Conservation (phyloP, 2,329 filamentous ascomycete genomes). For the Rasamsonia emersonii region DNA sequence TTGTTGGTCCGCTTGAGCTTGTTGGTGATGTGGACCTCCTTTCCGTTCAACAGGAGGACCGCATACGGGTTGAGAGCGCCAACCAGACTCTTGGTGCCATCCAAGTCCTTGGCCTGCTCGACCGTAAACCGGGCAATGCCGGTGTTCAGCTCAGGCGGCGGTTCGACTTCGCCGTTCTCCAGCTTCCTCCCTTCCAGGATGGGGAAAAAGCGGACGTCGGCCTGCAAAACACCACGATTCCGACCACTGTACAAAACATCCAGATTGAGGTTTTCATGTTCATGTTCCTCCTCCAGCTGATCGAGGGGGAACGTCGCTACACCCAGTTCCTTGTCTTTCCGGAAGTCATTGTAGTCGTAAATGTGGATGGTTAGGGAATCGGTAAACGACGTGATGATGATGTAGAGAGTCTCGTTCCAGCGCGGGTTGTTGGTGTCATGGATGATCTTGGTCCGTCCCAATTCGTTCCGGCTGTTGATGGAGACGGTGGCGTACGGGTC, state of each 20-base stretch:
- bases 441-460: constrained; percentile 83
- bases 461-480: constrained; percentile 69
- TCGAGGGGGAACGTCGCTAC: constrained; percentile 79
- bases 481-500: constrained; percentile 85
- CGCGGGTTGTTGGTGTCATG: constrained; percentile 76
- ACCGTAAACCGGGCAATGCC: constrained; percentile 91
- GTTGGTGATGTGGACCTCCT: constrained; percentile 79
- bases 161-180: constrained; percentile 67
- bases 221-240: constrained; percentile 66
- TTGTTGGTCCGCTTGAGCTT: constrained; percentile 97
- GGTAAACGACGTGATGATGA: constrained; percentile 85
- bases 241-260: constrained; percentile 82
- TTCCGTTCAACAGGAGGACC: constrained; percentile 78
- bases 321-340: constrained; percentile 94
- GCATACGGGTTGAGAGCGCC: constrained; percentile 89
- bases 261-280: constrained; percentile 75
- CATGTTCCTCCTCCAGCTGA: constrained; percentile 63
- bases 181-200: constrained; percentile 61
- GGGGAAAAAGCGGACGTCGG: constrained; percentile 91
- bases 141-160: constrained; percentile 80
- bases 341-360: constrained; percentile 89
- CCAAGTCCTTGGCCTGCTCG: constrained; percentile 93
- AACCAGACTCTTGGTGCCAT: constrained; percentile 83
- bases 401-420: constrained; percentile 95
- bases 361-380: constrained; percentile 78